Evolutionary conservation across 129 eudicot species (phyloP).

Genomic region (Artemisia argyi): DNA sequence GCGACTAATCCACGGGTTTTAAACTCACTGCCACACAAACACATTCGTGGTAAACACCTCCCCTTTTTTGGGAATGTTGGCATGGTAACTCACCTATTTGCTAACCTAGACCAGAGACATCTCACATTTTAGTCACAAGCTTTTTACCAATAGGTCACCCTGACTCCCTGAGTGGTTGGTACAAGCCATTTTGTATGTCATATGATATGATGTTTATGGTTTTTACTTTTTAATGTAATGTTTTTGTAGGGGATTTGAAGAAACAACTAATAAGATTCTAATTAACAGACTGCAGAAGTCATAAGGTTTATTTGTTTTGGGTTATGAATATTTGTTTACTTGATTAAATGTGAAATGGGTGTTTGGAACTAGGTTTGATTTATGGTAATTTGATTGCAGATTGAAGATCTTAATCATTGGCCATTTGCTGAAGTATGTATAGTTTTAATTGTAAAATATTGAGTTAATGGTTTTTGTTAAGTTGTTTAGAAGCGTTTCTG

Average conservation of each 20-base stretch:
- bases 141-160: too few species aligned
- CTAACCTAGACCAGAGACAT: too few species aligned
- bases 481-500: not conserved
- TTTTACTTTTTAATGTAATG: conserved; percentile 7
- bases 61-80: too few species aligned
- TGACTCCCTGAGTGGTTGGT: too few species aligned
- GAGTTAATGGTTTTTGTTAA: not conserved
- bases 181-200: too few species aligned
- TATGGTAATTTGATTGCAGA: conserved; percentile 44
- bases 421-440: conserved; percentile 83
- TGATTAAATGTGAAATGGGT: not conserved
- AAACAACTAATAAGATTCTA: conserved; percentile 65
- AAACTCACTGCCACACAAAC: too few species aligned
- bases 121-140: too few species aligned
- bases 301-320: conserved; percentile 48
- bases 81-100: too few species aligned
- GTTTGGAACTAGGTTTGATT: conserved; percentile 23
- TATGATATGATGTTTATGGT: not conserved
- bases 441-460: not conserved
- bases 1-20: too few species aligned
- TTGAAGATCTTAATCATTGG: conserved; percentile 83
- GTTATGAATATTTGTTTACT: conserved; percentile 8
- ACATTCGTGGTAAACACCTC: too few species aligned
- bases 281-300: conserved; percentile 79
- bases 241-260: conserved; percentile 71